A percentile compares a stretch with the other conserved stretches of the same genome.
phyloP scores from a whole-genome alignment of 2,329 filamentous ascomycete species.

The Trichophyton verrucosum region DNA sequence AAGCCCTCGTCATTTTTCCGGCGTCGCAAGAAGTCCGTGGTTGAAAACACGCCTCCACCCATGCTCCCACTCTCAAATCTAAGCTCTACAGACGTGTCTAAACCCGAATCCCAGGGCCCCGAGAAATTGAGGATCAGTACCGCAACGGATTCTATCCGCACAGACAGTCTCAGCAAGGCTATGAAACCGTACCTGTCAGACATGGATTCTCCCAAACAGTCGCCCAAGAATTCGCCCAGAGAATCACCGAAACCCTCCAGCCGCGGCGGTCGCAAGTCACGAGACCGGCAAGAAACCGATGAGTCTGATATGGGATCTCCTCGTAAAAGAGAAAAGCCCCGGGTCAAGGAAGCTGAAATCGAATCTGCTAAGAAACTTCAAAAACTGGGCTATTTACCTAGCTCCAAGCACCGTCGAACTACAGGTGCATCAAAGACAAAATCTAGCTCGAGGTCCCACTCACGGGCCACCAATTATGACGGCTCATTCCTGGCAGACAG shows the following conservation, averaged over 20 bases:
- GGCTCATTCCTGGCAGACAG: slow-evolving; percentile 25
- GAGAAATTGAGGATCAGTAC: slow-evolving; percentile 12
- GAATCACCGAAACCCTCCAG: not conserved
- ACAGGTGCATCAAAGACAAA: not conserved
- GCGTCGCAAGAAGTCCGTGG: slow-evolving; percentile 75
- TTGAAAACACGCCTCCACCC: slow-evolving; percentile 51
- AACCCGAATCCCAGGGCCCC: slow-evolving; percentile 18
- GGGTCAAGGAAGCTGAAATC: not conserved
- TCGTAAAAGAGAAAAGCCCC: not conserved
- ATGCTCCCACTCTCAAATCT: slow-evolving; percentile 36
- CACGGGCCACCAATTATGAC: slow-evolving; percentile 16
- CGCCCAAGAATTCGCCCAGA: no score
- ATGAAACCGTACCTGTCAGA: slow-evolving; percentile 68
- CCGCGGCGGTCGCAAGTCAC: slow-evolving; percentile 16
- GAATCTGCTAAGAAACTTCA: not conserved
- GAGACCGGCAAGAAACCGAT: slow-evolving; percentile 10
- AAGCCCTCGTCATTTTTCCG: slow-evolving; percentile 93
- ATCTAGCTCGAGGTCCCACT: not conserved
- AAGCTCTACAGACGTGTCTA: slow-evolving; percentile 14
- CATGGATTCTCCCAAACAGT: slow-evolving; percentile 14
- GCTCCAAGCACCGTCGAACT: not conserved
- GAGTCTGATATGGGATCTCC: slow-evolving; percentile 3
- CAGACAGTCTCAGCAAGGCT: slow-evolving; percentile 69
- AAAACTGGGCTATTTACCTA: not conserved
- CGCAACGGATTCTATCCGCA: slow-evolving; percentile 43